Evolutionary conservation across 2,329 filamentous ascomycete species (phyloP).

Genomic region (Diaporthe sp.): DNA sequence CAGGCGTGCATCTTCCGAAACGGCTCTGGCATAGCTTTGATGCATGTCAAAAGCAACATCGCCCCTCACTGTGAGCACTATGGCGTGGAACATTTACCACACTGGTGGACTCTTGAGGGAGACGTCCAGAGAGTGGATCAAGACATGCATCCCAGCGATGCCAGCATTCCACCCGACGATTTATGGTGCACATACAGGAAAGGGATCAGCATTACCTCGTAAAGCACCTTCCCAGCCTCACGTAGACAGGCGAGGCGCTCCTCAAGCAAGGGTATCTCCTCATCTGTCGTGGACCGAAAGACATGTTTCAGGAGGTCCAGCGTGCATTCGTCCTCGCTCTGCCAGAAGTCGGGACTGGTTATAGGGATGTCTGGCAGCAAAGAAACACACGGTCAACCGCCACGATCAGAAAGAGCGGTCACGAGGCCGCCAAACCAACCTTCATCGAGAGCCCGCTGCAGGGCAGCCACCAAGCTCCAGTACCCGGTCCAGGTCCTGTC

Average conservation of each 20-base stretch:
- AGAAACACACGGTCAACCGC: constrained; percentile 31
- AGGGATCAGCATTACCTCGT: constrained; percentile 70
- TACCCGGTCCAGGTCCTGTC: constrained; percentile 92
- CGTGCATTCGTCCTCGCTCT: constrained; percentile 80
- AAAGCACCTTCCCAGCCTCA: constrained; percentile 85
- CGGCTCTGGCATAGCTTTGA: constrained; percentile 1
- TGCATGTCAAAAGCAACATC: neutral
- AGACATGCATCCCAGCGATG: constrained; percentile 3
- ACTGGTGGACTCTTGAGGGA: neutral
- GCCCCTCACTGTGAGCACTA: neutral
- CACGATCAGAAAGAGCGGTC: constrained; percentile 38
- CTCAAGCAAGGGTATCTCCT: constrained; percentile 86
- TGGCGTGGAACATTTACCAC: neutral
- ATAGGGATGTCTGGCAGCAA: constrained; percentile 79
- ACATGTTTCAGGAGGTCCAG: constrained; percentile 81
- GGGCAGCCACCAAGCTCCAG: constrained; percentile 89
- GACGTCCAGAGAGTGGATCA: neutral
- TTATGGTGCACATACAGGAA: neutral
- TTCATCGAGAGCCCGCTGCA: constrained; percentile 91
- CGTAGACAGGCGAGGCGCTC: constrained; percentile 84
- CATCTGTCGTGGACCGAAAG: constrained; percentile 88
- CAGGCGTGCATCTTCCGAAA: constrained; percentile 21
- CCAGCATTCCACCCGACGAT: neutral
- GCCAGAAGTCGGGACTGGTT: constrained; percentile 90
- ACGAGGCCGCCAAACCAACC: constrained; percentile 61